Evolutionary conservation across 1,284 basidiomycete species (phyloP), one percentile per base, ranked within the genome.

Genomic region (Papiliotrema flavescens): DNA sequence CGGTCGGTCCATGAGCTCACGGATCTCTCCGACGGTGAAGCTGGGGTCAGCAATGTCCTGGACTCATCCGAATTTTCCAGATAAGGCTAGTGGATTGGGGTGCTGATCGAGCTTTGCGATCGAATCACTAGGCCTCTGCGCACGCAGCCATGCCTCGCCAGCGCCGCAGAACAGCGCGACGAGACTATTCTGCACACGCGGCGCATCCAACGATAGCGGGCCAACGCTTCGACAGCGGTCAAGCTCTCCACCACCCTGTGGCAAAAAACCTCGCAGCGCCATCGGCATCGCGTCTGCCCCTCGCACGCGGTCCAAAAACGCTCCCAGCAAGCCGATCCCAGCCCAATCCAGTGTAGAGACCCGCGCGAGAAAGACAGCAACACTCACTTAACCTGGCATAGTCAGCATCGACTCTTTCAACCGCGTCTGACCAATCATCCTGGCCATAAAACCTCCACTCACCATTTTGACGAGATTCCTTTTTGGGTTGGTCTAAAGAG

Each of bases 11-110:
- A 53, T 95, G 65, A 95, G 86, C 64, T 64, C 81, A 76, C 92
- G 87, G 76, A 96, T 88, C 83, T 97, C 78, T 64, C 80, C 80
- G 57, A 80, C 73, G 64, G 80, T 81, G 75, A 81, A 52, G 51
- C 51, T 52, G 23, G 40, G 80, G 50, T 34, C 15, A n/a, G 22
- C 14, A 17, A 22, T 24, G 43, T 41, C 40, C 14, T 23, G 17
- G 22, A 39, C 3, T 39, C 35, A 36, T 22, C 23, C 24, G 28
- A 11, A 17, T 19, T 37, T 32, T 14, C 44, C 5, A 20, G 28
- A 32, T 32, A 28, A 46, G 28, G 39, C 39, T 7, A 15, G 39
- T 32, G 28, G 28, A 32, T 32, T 11, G 11, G 28, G 28, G 11
- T 6, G 28, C 28, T 32, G 28, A 32, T 32, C 28, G 11, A 32